Evolutionary conservation across 2,329 filamentous ascomycete species (phyloP).

Genomic region (Cercospora nicotianae): DNA sequence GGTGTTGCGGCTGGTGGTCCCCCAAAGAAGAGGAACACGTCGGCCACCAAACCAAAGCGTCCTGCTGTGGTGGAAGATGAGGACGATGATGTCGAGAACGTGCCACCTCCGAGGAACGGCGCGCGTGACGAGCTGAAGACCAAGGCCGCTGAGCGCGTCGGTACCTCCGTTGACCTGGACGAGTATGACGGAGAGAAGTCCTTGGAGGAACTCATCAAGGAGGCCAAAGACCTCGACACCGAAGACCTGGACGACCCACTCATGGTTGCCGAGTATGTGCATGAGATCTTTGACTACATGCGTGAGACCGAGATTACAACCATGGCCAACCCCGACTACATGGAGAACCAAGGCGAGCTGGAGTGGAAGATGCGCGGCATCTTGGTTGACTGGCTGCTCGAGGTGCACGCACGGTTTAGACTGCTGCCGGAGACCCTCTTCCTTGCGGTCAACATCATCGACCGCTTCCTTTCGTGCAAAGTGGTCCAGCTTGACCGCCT

Average conservation of each 20-base stretch:
- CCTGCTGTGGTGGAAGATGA: constrained; percentile 44
- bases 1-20: constrained; percentile 63
- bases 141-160: constrained; percentile 42
- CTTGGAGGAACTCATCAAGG: constrained; percentile 40
- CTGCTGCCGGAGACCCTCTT: constrained; percentile 95
- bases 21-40: constrained; percentile 67
- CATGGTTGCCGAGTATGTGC: constrained; percentile 97
- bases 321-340: constrained; percentile 90
- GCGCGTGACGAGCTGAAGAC: constrained; percentile 44
- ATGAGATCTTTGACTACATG: constrained; percentile 96
- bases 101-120: constrained; percentile 63
- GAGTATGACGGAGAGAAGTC: constrained; percentile 41
- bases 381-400: constrained; percentile 95
- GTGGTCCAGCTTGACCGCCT: constrained; percentile 94
- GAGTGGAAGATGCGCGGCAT: constrained; percentile 99
- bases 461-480: constrained; percentile 93
- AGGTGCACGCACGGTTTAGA: constrained; percentile 95
- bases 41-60: constrained; percentile 55
- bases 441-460: constrained; percentile 95
- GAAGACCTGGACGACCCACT: constrained; percentile 92
- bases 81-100: constrained; percentile 60
- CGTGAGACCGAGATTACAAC: constrained; percentile 77
- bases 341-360: constrained; percentile 88
- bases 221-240: constrained; percentile 68
- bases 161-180: constrained; percentile 39